Evolutionary conservation across 805 yeast species (phyloP).

Genomic region (Candida hispaniensis): DNA sequence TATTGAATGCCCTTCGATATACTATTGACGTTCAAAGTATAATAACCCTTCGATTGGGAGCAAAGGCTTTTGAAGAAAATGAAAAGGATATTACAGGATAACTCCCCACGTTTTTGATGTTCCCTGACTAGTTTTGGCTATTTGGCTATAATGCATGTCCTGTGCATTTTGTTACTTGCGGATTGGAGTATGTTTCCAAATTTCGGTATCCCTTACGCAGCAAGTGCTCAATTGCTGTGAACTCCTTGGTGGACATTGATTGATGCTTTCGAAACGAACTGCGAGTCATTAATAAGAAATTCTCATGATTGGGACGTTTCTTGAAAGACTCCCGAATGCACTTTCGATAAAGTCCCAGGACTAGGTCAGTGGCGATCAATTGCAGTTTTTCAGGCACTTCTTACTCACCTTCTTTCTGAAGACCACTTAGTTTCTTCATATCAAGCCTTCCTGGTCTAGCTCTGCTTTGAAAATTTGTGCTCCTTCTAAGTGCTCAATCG

Average conservation of each 20-base stretch:
- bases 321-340: constrained; percentile 38
- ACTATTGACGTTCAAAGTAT: constrained; percentile 78
- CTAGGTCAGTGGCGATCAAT: constrained; percentile 20
- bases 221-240: constrained; percentile 75
- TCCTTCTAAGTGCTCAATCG: too few species aligned
- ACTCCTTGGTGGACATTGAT: constrained; percentile 59
- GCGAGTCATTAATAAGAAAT: constrained; percentile 40
- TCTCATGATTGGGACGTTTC: constrained; percentile 41
- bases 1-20: constrained; percentile 62
- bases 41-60: constrained; percentile 66
- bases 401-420: constrained; percentile 34
- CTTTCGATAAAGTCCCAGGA: constrained; percentile 38
- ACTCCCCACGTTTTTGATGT: not conserved
- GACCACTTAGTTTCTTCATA: constrained; percentile 30
- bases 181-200: constrained; percentile 59
- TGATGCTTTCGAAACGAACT: constrained; percentile 53
- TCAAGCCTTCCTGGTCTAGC: too few species aligned
- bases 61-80: constrained; percentile 36
- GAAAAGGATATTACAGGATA: not conserved
- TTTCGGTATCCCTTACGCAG: constrained; percentile 64
- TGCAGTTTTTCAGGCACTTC: not conserved
- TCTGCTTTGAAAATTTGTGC: too few species aligned
- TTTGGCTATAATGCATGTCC: constrained; percentile 10
- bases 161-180: constrained; percentile 48
- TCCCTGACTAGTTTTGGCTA: constrained; percentile 3